phyloP scores from a whole-genome alignment of 768 basidiomycete genomes.

The Tulasnella sp. region DNA sequence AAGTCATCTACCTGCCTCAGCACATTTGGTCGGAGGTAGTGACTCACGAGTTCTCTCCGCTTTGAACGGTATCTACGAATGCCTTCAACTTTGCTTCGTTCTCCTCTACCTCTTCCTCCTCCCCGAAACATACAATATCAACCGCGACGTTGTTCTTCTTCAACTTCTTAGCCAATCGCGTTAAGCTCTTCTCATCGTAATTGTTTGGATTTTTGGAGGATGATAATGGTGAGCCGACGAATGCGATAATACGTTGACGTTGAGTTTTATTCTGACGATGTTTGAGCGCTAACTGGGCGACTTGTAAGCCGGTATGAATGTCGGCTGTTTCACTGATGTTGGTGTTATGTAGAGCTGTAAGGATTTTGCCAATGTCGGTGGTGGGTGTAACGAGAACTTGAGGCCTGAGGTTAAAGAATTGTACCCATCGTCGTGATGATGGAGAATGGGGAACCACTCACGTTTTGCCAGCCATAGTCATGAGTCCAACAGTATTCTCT shows the following conservation, averaged over 20 bases:
- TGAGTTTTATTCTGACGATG: conserved; percentile 98
- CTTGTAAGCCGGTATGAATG: conserved; percentile 78
- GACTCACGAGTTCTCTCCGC: conserved; percentile 75
- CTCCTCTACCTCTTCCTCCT: conserved; percentile 49
- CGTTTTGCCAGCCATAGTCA: conserved; percentile 98
- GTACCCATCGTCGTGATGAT: background rate
- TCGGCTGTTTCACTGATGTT: conserved; percentile 73
- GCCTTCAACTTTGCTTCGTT: conserved; percentile 53
- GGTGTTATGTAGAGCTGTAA: conserved; percentile 60
- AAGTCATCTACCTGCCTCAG: too few relatives aligned
- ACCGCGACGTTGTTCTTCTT: conserved; percentile 99
- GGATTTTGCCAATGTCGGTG: conserved; percentile 85
- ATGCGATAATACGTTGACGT: conserved; percentile 88
- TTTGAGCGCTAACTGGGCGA: conserved; percentile 92
- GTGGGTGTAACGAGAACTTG: conserved; percentile 95
- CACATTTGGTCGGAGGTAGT: background rate
- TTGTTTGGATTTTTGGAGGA: conserved; percentile 29
- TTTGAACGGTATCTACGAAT: conserved; percentile 72
- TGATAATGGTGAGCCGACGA: conserved; percentile 77
- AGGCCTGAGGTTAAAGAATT: conserved; percentile 40
- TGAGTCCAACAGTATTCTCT: conserved; percentile 92
- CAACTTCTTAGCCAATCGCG: conserved; percentile 87
- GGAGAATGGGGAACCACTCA: conserved; percentile 29
- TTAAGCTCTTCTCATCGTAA: conserved; percentile 58
- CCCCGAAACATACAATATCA: conserved; percentile 83